Base-by-base conservation (phyloP, 2,329 filamentous ascomycete genomes). In the Plectosphaerella sp. region DNA sequence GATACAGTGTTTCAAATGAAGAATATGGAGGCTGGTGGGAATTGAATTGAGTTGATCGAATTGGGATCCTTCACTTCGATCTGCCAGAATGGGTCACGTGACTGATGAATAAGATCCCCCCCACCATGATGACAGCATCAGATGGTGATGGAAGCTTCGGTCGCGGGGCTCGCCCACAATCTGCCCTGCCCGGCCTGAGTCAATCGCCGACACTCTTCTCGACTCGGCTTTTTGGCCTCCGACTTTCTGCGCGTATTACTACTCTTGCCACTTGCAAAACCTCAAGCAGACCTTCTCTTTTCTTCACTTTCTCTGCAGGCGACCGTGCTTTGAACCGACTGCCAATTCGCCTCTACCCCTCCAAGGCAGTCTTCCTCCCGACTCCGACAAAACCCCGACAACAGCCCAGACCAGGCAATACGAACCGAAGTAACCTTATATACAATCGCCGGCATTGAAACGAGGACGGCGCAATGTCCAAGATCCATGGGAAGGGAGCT, bases 401-500 rank as follows among this genome's bases (percentile, higher is more conserved):
- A 39, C 10, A 3, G 37, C 37, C 37, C 12, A 39, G 36, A 39
- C 2, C 37, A 14, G 37, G 37, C 37, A 8, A 9, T 33, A 33
- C 28, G 28, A 41, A n/a, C 37, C 37, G 37, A 41, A 41, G 14
- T 11, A 15, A 7, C 37, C 16, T n/a, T 14, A 41, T 11, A 41
- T 41, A n/a, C 37, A 41, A 41, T 41, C 7, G 9, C 16, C 15
- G 14, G 37, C 5, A 41, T 7, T 41, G 5, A 7, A 3, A 9
- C 16, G 7, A 14, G 16, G 16, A 3, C n/a, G n/a, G 11, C n/a
- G 7, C 10, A n/a, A 43, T 43, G 41, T 43, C 41, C n/a, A 43
- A 43, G 41, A 3, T 43, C 33, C 55, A 54, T 28, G 52, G 54
- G 20, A 58, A 53, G 48, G 46, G 48, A 10, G 46, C 39, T 35